A percentile compares a stretch with the other conserved stretches of the same genome.
These are phyloP conservation scores for Beauveria brongniartii DNA, from an alignment of 2,329 filamentous ascomycete genomes.

Conservation along the genomic window DNA sequence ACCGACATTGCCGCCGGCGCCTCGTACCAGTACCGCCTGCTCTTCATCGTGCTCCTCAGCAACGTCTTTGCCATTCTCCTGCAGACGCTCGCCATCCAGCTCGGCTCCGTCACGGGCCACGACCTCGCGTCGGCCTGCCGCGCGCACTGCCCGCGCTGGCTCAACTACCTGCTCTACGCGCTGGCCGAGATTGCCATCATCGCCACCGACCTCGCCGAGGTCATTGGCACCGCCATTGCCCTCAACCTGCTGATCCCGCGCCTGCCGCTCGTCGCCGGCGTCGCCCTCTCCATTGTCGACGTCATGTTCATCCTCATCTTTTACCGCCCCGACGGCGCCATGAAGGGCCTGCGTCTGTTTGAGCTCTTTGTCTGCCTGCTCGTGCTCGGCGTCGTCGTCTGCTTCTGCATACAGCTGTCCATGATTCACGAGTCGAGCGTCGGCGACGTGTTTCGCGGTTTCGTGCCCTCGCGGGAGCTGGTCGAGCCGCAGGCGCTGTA, in stretches of 20 bases:
- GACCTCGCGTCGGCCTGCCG: slow-evolving; percentile 60
- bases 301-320: slow-evolving; percentile 61
- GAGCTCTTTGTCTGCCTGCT: slow-evolving; percentile 55
- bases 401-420: slow-evolving; percentile 62
- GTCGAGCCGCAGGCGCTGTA: slow-evolving; percentile 39
- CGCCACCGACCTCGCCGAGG: slow-evolving; percentile 64
- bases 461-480: slow-evolving; percentile 52
- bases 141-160: slow-evolving; percentile 56
- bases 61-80: slow-evolving; percentile 66
- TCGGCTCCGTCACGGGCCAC: slow-evolving; percentile 60
- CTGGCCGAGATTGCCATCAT: slow-evolving; percentile 62
- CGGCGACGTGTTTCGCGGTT: slow-evolving; percentile 56
- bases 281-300: slow-evolving; percentile 59
- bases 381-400: slow-evolving; percentile 54
- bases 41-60: slow-evolving; percentile 61
- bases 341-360: slow-evolving; percentile 53
- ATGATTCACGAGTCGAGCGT: slow-evolving; percentile 47
- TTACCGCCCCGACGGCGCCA: slow-evolving; percentile 51
- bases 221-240: slow-evolving; percentile 64
- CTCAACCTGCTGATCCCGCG: slow-evolving; percentile 57
- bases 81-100: slow-evolving; percentile 59
- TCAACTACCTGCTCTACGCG: slow-evolving; percentile 53
- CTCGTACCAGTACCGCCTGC: slow-evolving; percentile 53
- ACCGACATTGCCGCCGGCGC: slow-evolving; percentile 63
- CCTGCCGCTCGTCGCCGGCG: slow-evolving; percentile 59